A percentile compares a stretch with the other conserved stretches of the same genome.
phyloP scores from a whole-genome alignment of 2,329 filamentous ascomycete genomes.

The Pleurostoma richardsiae region DNA sequence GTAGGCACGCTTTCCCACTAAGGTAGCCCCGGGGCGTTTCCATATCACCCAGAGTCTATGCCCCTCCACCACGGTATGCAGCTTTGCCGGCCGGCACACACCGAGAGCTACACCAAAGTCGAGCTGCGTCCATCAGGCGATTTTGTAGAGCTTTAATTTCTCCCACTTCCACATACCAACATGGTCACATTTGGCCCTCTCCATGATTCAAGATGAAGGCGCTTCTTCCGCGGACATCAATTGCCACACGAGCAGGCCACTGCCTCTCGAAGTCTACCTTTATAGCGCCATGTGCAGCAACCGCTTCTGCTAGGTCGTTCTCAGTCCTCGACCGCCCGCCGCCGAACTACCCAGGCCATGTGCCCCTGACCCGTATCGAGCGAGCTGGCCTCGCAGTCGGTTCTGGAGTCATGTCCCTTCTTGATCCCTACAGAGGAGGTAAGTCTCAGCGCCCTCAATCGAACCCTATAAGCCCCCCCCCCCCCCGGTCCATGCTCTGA shows the following conservation, averaged over 20 bases:
- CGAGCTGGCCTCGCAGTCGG: conserved; percentile 65
- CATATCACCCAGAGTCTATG: neutral
- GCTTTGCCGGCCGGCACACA: neutral
- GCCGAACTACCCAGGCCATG: conserved; percentile 87
- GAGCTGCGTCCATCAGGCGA: conserved; percentile 5
- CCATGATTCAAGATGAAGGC: conserved; percentile 5
- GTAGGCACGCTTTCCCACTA: too few species aligned
- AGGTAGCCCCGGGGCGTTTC: too few species aligned
- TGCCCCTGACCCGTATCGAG: conserved; percentile 78
- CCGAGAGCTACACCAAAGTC: neutral
- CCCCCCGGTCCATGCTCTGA: neutral
- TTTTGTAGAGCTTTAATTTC: neutral
- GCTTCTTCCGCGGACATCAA: conserved; percentile 3
- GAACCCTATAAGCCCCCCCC: neutral
- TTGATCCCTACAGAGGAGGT: conserved; percentile 79
- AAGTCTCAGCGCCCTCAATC: conserved; percentile 11
- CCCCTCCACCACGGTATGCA: neutral
- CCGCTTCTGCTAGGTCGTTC: conserved; percentile 41
- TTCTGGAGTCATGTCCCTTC: conserved; percentile 56
- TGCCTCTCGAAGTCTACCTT: neutral
- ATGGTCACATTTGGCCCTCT: conserved; percentile 3
- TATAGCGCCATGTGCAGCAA: neutral
- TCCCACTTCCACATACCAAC: neutral
- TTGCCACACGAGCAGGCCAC: conserved; percentile 1
- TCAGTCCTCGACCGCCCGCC: conserved; percentile 80